Percentiles rank a stretch among this genome's conserved stretches.
phyloP scores from a whole-genome alignment of 1,284 basidiomycete genomes.

The Ganoderma multipileum region DNA sequence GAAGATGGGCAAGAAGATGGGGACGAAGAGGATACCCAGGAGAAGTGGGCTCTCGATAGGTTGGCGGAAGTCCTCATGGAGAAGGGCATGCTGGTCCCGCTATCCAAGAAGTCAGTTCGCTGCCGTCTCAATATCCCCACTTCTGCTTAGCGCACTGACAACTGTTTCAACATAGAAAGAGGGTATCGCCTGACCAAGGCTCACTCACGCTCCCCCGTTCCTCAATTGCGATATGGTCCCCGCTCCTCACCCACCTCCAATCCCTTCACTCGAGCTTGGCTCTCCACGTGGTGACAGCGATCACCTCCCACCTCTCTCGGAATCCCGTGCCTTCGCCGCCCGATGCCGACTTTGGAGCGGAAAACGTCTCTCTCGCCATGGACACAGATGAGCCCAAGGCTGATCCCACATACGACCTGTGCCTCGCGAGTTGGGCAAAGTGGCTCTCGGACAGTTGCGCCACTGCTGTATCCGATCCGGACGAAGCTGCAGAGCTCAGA shows the following conservation, averaged over 20 bases:
- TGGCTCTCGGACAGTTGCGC: constrained; percentile 60
- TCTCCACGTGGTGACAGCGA: constrained; percentile 56
- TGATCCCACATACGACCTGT: constrained; percentile 58
- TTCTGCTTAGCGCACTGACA: constrained; percentile 21
- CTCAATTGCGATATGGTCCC: constrained; percentile 73
- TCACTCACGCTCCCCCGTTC: constrained; percentile 57
- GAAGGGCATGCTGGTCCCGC: constrained; percentile 75
- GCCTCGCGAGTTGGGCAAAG: constrained; percentile 70
- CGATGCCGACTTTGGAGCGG: constrained; percentile 17
- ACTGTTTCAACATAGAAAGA: constrained; percentile 55
- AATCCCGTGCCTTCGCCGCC: constrained; percentile 6
- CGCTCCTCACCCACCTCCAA: constrained; percentile 71
- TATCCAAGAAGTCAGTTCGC: constrained; percentile 74
- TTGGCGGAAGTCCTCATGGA: constrained; percentile 69
- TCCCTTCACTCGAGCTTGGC: constrained; percentile 62
- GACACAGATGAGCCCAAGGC: constrained; percentile 26
- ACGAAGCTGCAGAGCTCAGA: constrained; percentile 42
- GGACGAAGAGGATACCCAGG: constrained; percentile 51
- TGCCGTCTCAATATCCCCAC: not conserved
- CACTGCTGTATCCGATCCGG: constrained; percentile 36
- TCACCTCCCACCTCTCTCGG: constrained; percentile 50
- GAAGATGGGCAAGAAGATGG: constrained; percentile 44
- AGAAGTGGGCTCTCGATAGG: constrained; percentile 70
- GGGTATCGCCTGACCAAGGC: constrained; percentile 51
- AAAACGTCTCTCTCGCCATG: constrained; percentile 23